A percentile compares a stretch with the other conserved stretches of the same genome.
Conservation (phyloP, 1,284 basidiomycete genomes). For the Coniferiporia weirii region DNA sequence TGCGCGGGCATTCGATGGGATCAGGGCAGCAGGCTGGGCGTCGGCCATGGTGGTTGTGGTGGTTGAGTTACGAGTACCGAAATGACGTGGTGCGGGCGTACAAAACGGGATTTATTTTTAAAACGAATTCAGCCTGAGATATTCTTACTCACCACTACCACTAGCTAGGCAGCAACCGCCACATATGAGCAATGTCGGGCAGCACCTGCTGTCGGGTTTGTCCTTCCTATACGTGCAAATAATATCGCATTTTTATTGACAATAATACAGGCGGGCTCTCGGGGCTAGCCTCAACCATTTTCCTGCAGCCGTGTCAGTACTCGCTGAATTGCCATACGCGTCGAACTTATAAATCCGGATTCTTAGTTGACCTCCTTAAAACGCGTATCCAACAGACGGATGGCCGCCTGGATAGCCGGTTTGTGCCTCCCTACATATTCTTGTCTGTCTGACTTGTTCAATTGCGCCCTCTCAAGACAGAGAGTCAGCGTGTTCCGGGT, state of each 20-base stretch:
- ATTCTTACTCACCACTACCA: not conserved
- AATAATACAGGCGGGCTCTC: slow-evolving; percentile 57
- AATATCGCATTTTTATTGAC: not conserved
- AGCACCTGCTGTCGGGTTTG: slow-evolving; percentile 68
- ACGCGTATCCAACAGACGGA: slow-evolving; percentile 82
- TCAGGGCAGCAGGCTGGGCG: slow-evolving; percentile 26
- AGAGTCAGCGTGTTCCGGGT: slow-evolving; percentile 43
- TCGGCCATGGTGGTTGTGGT: slow-evolving; percentile 16
- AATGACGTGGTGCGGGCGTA: not conserved
- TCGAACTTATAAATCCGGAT: not conserved
- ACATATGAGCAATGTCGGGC: slow-evolving; percentile 62
- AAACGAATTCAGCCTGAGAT: not conserved
- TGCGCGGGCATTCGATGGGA: slow-evolving; percentile 58
- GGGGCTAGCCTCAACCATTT: slow-evolving; percentile 66
- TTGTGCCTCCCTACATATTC: slow-evolving; percentile 21
- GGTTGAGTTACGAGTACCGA: not conserved
- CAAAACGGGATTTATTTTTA: not conserved
- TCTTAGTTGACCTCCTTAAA: slow-evolving; percentile 81
- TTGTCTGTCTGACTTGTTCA: slow-evolving; percentile 8
- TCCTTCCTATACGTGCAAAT: slow-evolving; percentile 7
- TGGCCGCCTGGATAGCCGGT: slow-evolving; percentile 34
- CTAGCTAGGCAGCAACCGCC: not conserved
- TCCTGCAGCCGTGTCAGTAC: slow-evolving; percentile 69
- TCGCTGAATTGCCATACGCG: not conserved
- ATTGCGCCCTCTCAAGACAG: slow-evolving; percentile 24